Conservation (phyloP, 164 flowering plant genomes). For the Saururus chinensis region DNA sequence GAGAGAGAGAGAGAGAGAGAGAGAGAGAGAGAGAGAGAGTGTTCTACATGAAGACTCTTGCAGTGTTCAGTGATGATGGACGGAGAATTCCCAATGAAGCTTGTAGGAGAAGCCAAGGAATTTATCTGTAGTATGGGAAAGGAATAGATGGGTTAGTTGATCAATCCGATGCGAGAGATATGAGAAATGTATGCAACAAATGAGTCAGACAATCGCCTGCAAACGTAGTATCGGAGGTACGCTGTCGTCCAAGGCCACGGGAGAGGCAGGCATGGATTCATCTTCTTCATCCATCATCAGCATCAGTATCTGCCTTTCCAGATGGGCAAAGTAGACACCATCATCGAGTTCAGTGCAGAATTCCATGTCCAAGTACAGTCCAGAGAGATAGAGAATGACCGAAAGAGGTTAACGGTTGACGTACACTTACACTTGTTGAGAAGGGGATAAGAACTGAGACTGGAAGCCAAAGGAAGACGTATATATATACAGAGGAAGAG, state of each 20-base stretch:
- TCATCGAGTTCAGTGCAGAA: conserved; percentile 15
- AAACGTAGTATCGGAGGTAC: neutral
- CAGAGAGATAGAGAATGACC: neutral
- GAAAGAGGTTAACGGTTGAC: neutral
- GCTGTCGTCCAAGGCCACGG: neutral
- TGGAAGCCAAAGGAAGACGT: no score
- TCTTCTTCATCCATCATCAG: conserved; percentile 32
- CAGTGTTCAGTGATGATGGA: neutral
- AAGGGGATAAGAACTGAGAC: no score
- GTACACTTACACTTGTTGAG: no score
- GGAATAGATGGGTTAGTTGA: neutral
- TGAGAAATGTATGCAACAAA: neutral
- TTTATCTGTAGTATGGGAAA: neutral
- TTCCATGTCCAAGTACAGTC: conserved; percentile 2
- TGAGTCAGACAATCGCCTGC: neutral
- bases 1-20: neutral
- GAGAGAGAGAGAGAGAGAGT: neutral
- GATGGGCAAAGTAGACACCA: conserved; percentile 30
- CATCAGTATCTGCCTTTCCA: conserved; percentile 34
- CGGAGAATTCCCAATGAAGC: neutral
- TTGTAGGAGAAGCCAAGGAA: neutral
- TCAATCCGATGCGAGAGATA: neutral
- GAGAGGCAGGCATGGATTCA: neutral
- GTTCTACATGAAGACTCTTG: neutral
- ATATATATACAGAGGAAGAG: neutral